phyloP scores from a whole-genome alignment of 106 monocot species.

The Platanthera zijinensis region DNA sequence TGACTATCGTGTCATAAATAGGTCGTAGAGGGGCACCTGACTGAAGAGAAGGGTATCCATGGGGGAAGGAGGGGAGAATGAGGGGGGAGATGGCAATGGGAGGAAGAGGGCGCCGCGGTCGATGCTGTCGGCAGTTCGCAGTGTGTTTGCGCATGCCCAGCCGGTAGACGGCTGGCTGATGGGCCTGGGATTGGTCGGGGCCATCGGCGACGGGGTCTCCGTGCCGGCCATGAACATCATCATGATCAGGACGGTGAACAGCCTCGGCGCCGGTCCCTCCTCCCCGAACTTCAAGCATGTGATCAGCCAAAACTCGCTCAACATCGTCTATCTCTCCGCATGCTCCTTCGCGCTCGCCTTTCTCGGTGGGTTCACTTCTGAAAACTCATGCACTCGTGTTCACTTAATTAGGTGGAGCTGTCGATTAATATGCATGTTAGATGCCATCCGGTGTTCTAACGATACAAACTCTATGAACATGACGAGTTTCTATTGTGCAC shows the following conservation, averaged over 20 bases:
- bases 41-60: too few relatives aligned
- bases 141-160: slow-evolving; percentile 47
- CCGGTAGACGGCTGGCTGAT: slow-evolving; percentile 32
- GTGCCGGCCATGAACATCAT: slow-evolving; percentile 12
- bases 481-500: too few relatives aligned
- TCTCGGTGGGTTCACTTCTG: not conserved
- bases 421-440: not conserved
- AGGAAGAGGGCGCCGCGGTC: not conserved
- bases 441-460: not conserved
- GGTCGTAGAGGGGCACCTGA: too few relatives aligned
- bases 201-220: slow-evolving; percentile 43
- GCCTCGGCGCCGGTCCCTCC: slow-evolving; percentile 9
- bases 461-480: not conserved
- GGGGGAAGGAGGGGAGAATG: not conserved
- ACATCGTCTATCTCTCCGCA: slow-evolving; percentile 10
- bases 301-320: not conserved
- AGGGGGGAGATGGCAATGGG: not conserved
- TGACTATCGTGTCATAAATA: too few relatives aligned
- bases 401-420: not conserved
- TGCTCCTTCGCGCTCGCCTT: not conserved
- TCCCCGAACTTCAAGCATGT: not conserved
- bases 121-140: not conserved
- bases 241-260: slow-evolving; percentile 8
- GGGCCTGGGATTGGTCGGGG: slow-evolving; percentile 39
- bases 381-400: not conserved